Conservation (phyloP, 139 green algal genomes). For the Parachlorella kessleri region DNA sequence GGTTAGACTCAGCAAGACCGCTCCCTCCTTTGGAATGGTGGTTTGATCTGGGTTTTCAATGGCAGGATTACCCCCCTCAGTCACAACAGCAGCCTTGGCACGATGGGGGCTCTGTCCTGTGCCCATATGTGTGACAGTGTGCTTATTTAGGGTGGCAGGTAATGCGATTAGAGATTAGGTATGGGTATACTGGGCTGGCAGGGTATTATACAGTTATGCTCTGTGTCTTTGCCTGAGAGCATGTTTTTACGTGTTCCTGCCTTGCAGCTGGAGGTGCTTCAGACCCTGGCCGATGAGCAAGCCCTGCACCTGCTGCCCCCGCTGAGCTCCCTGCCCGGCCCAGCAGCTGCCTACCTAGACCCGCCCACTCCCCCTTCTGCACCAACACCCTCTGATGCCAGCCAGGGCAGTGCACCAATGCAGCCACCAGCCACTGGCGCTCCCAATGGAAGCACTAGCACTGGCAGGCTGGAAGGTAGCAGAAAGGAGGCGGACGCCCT, state of each 20-base stretch:
- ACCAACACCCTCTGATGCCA: not conserved
- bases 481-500: conserved; percentile 3
- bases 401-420: too few relatives aligned
- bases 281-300: conserved; percentile 29
- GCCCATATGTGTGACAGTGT: not conserved
- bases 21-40: too few relatives aligned
- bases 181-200: not conserved
- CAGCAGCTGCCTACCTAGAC: conserved; percentile 6
- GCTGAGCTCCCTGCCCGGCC: conserved; percentile 23
- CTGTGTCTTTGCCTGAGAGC: too few relatives aligned
- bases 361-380: not conserved
- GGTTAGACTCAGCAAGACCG: too few relatives aligned
- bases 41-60: too few relatives aligned
- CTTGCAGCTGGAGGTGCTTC: conserved; percentile 49
- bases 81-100: not conserved
- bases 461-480: not conserved
- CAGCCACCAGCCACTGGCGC: too few relatives aligned
- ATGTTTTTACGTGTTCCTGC: not conserved
- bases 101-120: not conserved
- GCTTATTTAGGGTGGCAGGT: not conserved
- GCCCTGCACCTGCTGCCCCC: conserved; percentile 63
- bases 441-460: not conserved
- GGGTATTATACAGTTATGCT: too few relatives aligned
- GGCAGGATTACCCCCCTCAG: not conserved
- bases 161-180: not conserved